Evolutionary conservation across 2,329 filamentous ascomycete genomes (phyloP).

Genomic region (Tolypocladium tropicale): DNA sequence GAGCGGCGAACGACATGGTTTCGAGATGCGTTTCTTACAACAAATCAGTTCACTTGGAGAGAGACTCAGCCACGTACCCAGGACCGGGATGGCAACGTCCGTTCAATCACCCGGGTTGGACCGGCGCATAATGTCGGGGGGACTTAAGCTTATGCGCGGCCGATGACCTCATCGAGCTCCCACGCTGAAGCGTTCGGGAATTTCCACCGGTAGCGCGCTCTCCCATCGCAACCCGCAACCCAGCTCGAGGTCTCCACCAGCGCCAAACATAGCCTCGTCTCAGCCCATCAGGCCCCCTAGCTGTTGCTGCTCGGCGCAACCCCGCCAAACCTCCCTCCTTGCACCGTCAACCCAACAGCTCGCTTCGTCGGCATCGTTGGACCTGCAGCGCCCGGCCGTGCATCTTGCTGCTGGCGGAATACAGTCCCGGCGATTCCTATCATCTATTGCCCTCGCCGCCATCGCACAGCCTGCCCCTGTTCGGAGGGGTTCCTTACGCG

Average conservation of each 20-base stretch:
- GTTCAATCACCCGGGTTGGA: too few species aligned
- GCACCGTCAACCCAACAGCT: conserved; percentile 1
- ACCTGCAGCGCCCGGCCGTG: background rate
- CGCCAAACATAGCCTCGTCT: background rate
- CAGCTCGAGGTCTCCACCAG: background rate
- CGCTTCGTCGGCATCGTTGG: background rate
- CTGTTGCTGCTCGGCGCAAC: background rate
- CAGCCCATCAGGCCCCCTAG: background rate
- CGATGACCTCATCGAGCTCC: background rate
- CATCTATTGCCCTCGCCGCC: background rate
- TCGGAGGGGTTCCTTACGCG: background rate
- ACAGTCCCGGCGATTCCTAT: background rate
- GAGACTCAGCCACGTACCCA: too few species aligned
- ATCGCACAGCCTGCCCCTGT: background rate
- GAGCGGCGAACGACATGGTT: too few species aligned
- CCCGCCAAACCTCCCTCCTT: conserved; percentile 1
- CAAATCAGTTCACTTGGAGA: too few species aligned
- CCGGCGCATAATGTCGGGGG: too few species aligned
- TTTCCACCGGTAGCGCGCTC: too few species aligned
- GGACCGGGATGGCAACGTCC: too few species aligned
- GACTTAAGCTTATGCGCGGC: background rate
- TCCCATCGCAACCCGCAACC: background rate
- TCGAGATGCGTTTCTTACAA: too few species aligned
- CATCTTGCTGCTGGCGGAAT: background rate
- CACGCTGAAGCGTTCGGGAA: too few species aligned